Evolutionary conservation across 805 yeast species (phyloP), one percentile per base, ranked within the genome.

Genomic region (Zygosaccharomyces lentus): DNA sequence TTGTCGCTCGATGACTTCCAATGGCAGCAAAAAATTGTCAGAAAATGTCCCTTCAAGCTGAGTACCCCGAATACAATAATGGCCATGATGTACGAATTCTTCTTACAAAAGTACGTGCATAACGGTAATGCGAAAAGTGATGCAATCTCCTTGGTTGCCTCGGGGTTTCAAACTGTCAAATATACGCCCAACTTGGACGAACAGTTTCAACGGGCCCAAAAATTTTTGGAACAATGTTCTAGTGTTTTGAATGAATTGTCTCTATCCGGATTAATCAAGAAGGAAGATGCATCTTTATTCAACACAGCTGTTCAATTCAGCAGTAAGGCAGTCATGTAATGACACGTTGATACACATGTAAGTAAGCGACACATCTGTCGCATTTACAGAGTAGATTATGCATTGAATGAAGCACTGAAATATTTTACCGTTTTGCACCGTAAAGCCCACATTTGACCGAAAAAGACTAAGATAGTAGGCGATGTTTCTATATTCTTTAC

Each of bases 1-100:
- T 57, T 73, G 8, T 62, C 68, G 0, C 68, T 67, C 45, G 59
- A 68, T 4, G 77, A 74, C 51, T 51, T 58, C 13, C 74, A 76
- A 2, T 88, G 96, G 96, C 57, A 53, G 39, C 67, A 72, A 39
- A 50, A 67, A 6, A 64, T 88, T 36, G 76, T 78, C 2, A 56
- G 66, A 9, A 72, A 76, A 48, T 56, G 84, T 41, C 96, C 96
- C 9, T 87, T 85, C 57, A 75, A 71, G 47, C 62, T 60, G 23
- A 69, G 70, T 34, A 62, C 78, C 26, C 82, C 86, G 48, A 82
- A 74, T 57, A 80, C 87, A 1, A 68, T 84, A 10, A 61, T 81
- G 56, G 91, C 69, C 8, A 64, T 65, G 67, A 62, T 65, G 58
- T 60, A 64, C 60, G 64, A 59, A 46, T 64, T 64, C 37, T 65